Conservation (phyloP, 768 basidiomycete species). For the Leccinum boreale region DNA sequence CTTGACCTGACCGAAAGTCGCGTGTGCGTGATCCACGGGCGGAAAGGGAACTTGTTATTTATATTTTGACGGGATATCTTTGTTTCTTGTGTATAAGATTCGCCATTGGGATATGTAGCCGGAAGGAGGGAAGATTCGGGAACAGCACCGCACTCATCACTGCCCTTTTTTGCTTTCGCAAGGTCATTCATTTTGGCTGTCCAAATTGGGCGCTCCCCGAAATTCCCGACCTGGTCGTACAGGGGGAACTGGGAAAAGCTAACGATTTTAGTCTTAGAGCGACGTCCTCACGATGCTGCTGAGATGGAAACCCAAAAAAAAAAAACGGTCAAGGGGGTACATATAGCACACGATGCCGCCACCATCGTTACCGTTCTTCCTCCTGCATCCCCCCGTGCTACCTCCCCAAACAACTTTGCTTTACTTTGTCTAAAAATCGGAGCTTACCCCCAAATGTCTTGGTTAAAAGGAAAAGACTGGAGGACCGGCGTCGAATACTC, state of each 20-base stretch:
- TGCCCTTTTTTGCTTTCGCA: background rate
- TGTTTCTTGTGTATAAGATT: background rate
- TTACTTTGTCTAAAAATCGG: background rate
- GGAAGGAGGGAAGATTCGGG: background rate
- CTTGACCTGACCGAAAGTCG: background rate
- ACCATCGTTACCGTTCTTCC: background rate
- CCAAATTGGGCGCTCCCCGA: background rate
- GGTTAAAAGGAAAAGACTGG: slow-evolving; percentile 31
- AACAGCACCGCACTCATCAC: slow-evolving; percentile 10
- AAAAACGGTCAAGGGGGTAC: slow-evolving; percentile 14
- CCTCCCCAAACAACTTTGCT: background rate
- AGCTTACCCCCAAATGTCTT: slow-evolving; percentile 21
- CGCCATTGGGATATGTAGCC: background rate
- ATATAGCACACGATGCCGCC: slow-evolving; percentile 17
- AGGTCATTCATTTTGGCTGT: slow-evolving; percentile 12
- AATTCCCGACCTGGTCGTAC: background rate
- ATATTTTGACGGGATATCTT: background rate
- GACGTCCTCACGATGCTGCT: slow-evolving; percentile 11
- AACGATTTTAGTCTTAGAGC: background rate
- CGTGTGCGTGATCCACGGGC: slow-evolving; percentile 1
- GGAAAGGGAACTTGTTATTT: background rate
- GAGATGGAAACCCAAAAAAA: slow-evolving; percentile 12
- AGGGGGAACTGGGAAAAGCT: background rate
- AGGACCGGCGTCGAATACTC: slow-evolving; percentile 32
- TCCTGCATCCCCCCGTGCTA: background rate